Conservation (phyloP, 2,329 filamentous ascomycete genomes). For the Podosphaera xanthii region DNA sequence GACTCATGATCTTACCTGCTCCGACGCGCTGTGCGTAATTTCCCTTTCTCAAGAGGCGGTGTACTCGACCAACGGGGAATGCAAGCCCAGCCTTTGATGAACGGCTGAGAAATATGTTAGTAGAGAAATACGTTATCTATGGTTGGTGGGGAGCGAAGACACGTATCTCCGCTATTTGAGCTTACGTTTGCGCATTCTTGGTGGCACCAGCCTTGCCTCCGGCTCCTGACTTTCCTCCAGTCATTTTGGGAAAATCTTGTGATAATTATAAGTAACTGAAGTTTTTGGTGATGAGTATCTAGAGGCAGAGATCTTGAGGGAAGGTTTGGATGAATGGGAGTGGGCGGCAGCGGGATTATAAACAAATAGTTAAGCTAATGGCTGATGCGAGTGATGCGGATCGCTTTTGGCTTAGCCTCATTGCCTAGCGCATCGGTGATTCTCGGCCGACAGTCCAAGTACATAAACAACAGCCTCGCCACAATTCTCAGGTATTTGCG, state of each 20-base stretch:
- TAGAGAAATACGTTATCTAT: background rate
- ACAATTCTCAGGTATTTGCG: too few relatives aligned
- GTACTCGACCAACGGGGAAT: conserved; percentile 97
- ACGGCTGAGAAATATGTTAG: conserved; percentile 33
- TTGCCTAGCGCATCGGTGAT: conserved; percentile 1
- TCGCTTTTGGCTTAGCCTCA: background rate
- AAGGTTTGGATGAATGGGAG: background rate
- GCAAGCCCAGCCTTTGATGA: conserved; percentile 98
- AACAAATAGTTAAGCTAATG: too few relatives aligned
- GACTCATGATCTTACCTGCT: conserved; percentile 40
- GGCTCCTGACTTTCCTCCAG: conserved; percentile 91
- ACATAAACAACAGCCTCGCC: background rate
- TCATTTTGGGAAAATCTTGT: conserved; percentile 57
- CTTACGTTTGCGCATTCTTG: conserved; percentile 99
- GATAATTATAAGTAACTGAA: conserved; percentile 4
- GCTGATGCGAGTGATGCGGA: conserved; percentile 1
- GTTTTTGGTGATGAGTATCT: conserved; percentile 2
- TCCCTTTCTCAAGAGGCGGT: conserved; percentile 95
- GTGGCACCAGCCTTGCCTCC: conserved; percentile 87
- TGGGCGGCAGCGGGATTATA: background rate
- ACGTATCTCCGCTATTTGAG: conserved; percentile 15
- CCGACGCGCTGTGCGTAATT: conserved; percentile 99
- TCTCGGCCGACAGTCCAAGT: background rate
- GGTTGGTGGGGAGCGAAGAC: conserved; percentile 16
- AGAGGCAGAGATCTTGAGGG: conserved; percentile 4